These are phyloP conservation scores for Chlorella ohadii DNA, from an alignment of 139 green algal genomes.

Conservation along the genomic window DNA sequence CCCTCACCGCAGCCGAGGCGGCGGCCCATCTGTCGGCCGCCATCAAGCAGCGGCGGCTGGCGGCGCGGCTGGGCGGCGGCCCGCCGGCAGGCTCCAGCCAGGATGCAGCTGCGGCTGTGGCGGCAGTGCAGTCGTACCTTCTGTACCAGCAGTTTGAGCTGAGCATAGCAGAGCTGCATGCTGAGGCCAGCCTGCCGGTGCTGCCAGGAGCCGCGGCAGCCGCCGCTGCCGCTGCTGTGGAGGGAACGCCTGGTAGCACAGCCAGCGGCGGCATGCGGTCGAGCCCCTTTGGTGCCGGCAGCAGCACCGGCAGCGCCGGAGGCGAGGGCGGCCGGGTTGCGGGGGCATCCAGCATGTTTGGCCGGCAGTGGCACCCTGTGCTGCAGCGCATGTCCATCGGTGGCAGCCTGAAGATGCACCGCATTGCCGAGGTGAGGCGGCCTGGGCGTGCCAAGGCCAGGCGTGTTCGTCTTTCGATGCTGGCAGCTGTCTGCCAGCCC, in stretches of 20 bases:
- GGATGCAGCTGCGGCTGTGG: conserved; percentile 15
- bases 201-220: not conserved
- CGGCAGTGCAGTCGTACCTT: conserved; percentile 30
- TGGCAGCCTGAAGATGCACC: conserved; percentile 20
- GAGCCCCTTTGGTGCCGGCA: not conserved
- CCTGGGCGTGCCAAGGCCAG: too few relatives aligned
- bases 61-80: not conserved
- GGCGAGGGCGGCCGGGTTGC: not conserved
- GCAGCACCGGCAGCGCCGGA: not conserved
- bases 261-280: not conserved
- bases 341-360: not conserved
- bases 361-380: not conserved
- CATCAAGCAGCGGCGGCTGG: conserved; percentile 24
- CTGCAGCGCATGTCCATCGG: conserved; percentile 30
- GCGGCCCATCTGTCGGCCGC: conserved; percentile 6
- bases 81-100: not conserved
- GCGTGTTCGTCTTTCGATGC: too few relatives aligned
- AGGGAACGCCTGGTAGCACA: not conserved
- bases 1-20: conserved; percentile 5
- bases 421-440: conserved; percentile 20
- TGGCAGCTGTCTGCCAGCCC: too few relatives aligned
- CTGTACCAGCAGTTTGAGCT: conserved; percentile 37
- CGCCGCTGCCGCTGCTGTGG: not conserved
- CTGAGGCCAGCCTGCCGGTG: not conserved
- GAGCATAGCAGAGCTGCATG: conserved; percentile 4